A percentile compares a stretch with the other conserved stretches of the same genome.
Conservation (phyloP, 495 filamentous ascomycete species). For the Parathielavia hyrcaniae region DNA sequence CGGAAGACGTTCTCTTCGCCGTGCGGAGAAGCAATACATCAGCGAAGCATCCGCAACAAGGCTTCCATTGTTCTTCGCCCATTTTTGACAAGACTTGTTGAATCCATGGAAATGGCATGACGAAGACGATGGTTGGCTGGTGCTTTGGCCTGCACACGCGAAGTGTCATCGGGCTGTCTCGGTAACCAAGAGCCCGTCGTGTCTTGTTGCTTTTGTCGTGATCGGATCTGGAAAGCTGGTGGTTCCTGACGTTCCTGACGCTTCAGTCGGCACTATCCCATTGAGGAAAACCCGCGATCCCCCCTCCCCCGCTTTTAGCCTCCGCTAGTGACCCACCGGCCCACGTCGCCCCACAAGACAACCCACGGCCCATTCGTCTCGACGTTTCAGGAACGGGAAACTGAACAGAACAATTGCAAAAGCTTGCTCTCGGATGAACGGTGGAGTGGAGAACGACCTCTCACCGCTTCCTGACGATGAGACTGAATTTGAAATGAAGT, state of each 20-base stretch:
- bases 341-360: too few species aligned
- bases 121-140: too few species aligned
- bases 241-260: background rate
- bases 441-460: background rate
- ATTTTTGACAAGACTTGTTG: background rate
- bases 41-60: too few species aligned
- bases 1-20: conserved; percentile 1
- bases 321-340: too few species aligned
- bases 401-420: too few species aligned
- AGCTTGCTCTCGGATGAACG: background rate
- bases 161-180: background rate
- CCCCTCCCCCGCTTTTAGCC: too few species aligned
- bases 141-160: too few species aligned
- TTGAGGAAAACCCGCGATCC: background rate
- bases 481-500: background rate
- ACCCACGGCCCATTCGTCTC: background rate
- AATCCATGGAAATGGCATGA: too few species aligned
- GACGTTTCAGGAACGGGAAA: conserved; percentile 21
- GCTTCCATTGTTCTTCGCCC: too few species aligned
- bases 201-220: too few species aligned
- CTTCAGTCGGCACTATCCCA: conserved; percentile 5
- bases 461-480: conserved; percentile 8
- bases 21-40: conserved; percentile 4
- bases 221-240: too few species aligned
- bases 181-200: too few species aligned